Evolutionary conservation across 2,329 filamentous ascomycete species (phyloP).

Genomic region (Sarocladium brachiariae): DNA sequence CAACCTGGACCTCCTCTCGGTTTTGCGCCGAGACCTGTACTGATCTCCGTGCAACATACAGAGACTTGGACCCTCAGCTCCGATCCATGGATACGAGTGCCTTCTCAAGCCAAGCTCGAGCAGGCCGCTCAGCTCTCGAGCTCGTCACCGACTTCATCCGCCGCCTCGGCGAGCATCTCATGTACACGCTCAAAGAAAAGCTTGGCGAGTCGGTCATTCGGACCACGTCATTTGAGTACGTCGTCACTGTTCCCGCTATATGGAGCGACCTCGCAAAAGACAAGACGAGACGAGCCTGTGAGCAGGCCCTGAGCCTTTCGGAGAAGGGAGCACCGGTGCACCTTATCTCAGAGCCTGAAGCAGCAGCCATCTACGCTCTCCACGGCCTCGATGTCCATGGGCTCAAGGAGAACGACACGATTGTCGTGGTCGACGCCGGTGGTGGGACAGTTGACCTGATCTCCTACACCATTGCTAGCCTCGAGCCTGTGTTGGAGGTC

Average conservation of each 20-base stretch:
- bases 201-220: conserved; percentile 35
- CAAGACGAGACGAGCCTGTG: conserved; percentile 37
- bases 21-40: too few relatives aligned
- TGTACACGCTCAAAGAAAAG: conserved; percentile 34
- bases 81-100: conserved; percentile 20
- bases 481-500: conserved; percentile 37
- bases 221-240: conserved; percentile 38
- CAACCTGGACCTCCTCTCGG: too few relatives aligned
- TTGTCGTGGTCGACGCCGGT: conserved; percentile 45
- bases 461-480: conserved; percentile 37
- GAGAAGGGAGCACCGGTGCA: conserved; percentile 26
- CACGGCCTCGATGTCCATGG: conserved; percentile 31
- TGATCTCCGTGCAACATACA: too few relatives aligned
- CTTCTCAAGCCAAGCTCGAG: conserved; percentile 12
- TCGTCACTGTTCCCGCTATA: conserved; percentile 49
- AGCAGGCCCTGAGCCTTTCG: conserved; percentile 25
- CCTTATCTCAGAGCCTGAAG: conserved; percentile 42
- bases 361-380: conserved; percentile 40
- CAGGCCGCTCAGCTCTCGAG: conserved; percentile 29
- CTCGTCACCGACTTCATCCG: conserved; percentile 41
- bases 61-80: conserved; percentile 30
- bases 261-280: conserved; percentile 48
- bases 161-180: conserved; percentile 36
- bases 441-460: conserved; percentile 46
- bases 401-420: conserved; percentile 35